Base-by-base conservation (phyloP, 1,284 basidiomycete species). In the Marasmius oreades region DNA sequence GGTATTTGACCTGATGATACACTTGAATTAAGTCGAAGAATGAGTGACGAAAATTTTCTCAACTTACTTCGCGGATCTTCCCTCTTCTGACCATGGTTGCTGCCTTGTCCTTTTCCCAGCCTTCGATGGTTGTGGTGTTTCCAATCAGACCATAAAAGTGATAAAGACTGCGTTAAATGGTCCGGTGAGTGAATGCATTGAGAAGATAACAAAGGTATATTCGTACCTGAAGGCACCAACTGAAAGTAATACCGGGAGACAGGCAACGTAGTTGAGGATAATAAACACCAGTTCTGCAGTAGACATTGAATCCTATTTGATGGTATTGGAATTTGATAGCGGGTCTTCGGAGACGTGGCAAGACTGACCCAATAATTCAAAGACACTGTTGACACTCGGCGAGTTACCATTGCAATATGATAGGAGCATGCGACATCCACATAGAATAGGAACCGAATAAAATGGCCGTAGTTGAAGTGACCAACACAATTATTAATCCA, bases 61-160 rank as follows among this genome's bases (percentile, higher is more conserved):
- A 26, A 7, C 78, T 24, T 60, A 90, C 90, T 73, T 94, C 90
- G 53, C 80, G 82, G 59, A 98, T 90, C 71, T 90, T 91, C 1
- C 95, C 96, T 58, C 90, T 76, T 12, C 91, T 82, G 46, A 94
- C 84, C 63, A 98, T 80, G 0, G 86, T 92, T 4, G 92, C 88
- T 0, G 88, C 93, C 69, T 92, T 94, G 67, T 99, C 95, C 74
- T 98, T 98, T 70, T 99, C 97, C 92, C 93, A 97, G 1, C 91
- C 86, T 74, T 99, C 96, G 56, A 99, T 97, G 0, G 96, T 98
- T 0, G 96, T 99, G 11, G 88, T 88, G 69, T 99, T 99, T 20
- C 80, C 80, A 11, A 80, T 65, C n/a, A 96, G 71, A 51, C 85
- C 82, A 68, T 88, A 92, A 61, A 95, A 85, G 65, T 99, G 97